A percentile compares a stretch with the other conserved stretches of the same genome.
Evolutionary conservation across 2,329 filamentous ascomycete genomes (phyloP).

Genomic region (Pyrenochaeta sp.): DNA sequence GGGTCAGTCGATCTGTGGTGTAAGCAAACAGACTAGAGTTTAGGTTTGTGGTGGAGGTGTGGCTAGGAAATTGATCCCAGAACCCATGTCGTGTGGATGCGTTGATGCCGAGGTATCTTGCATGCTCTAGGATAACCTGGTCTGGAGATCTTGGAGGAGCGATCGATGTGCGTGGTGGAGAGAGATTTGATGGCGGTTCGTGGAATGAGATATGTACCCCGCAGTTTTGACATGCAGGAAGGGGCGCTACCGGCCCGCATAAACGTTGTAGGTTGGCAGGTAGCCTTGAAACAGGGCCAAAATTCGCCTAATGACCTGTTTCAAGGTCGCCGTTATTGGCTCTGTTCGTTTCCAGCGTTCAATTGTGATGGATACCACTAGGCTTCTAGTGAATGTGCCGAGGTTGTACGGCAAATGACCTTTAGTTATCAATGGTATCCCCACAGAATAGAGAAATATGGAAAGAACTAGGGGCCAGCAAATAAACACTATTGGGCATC

Average conservation of each 20-base stretch:
- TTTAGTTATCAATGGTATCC: too few species aligned
- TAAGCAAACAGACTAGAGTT: background rate
- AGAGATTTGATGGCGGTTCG: background rate
- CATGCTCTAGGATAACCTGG: background rate
- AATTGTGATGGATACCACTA: too few species aligned
- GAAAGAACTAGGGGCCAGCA: too few species aligned
- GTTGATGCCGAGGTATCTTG: background rate
- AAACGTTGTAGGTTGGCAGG: background rate
- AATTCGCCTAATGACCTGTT: too few species aligned
- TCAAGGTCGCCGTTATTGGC: too few species aligned
- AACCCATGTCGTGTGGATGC: background rate
- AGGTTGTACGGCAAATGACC: too few species aligned
- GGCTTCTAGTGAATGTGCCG: too few species aligned
- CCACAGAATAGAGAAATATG: too few species aligned
- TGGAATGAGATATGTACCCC: background rate
- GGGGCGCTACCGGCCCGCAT: background rate
- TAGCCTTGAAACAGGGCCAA: background rate
- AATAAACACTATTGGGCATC: too few species aligned
- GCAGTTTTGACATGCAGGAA: background rate
- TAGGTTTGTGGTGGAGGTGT: background rate
- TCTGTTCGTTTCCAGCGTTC: too few species aligned
- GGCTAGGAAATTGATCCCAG: background rate
- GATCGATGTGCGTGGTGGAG: background rate
- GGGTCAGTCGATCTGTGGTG: background rate
- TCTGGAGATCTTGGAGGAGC: background rate